phyloP scores from a whole-genome alignment of 805 yeast species.

The Monosporozyma solicola region DNA sequence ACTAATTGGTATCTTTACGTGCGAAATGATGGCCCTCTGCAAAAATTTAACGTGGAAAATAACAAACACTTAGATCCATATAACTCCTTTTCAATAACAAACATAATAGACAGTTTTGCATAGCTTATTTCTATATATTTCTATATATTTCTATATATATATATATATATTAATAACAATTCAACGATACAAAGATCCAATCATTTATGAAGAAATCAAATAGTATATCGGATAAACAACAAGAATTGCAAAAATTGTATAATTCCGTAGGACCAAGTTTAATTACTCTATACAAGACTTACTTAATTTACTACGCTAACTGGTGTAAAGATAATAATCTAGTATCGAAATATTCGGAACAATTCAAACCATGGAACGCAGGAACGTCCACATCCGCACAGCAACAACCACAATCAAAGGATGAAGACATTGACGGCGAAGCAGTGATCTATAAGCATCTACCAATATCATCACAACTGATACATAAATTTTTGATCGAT shows the following conservation, averaged over 20 bases:
- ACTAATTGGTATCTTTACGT: not conserved
- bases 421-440: not conserved
- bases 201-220: not conserved
- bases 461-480: conserved; percentile 17
- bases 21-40: not conserved
- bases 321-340: conserved; percentile 19
- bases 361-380: not conserved
- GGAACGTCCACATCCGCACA: not conserved
- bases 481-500: conserved; percentile 24
- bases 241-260: conserved; percentile 11
- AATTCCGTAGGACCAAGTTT: conserved; percentile 21
- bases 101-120: no score
- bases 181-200: not conserved
- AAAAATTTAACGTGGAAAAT: not conserved
- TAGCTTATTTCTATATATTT: no score
- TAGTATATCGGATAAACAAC: not conserved
- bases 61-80: not conserved
- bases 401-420: not conserved
- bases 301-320: conserved; percentile 20
- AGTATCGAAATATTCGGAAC: not conserved
- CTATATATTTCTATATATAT: no score
- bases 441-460: conserved; percentile 11
- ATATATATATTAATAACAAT: not conserved
- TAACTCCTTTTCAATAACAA: no score
- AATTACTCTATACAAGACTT: conserved; percentile 23